Percentiles rank a stretch among this genome's conserved stretches.
These are phyloP conservation scores for Globisporangium ultimum DNA, from an alignment of 352 stramenopile genomes.

Conservation along the genomic window DNA sequence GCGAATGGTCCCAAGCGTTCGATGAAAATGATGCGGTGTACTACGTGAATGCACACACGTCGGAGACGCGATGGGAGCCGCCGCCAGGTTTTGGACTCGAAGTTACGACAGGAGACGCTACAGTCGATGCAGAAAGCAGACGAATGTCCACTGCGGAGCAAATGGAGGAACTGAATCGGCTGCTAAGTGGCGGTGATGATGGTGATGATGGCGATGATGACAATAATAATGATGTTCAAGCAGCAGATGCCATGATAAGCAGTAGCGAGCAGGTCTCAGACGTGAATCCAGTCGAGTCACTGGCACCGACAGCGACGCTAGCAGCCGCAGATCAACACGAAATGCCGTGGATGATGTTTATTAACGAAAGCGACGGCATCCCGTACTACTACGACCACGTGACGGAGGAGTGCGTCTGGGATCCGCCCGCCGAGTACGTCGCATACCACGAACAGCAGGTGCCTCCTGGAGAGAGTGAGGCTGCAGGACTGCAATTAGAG, in stretches of 20 bases:
- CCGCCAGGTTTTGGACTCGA: conserved; percentile 11
- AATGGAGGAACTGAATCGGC: conserved; percentile 52
- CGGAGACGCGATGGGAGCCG: conserved; percentile 51
- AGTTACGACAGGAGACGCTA: too few relatives aligned
- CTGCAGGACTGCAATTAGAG: background rate
- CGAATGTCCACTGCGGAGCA: conserved; percentile 57
- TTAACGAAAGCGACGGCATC: conserved; percentile 56
- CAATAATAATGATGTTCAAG: too few relatives aligned
- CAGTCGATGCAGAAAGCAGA: background rate
- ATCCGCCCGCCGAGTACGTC: conserved; percentile 49
- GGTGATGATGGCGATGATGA: conserved; percentile 17
- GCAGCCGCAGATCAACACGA: background rate
- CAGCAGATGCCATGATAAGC: background rate
- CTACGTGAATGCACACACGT: conserved; percentile 49
- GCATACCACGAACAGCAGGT: conserved; percentile 32
- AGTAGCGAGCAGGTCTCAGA: too few relatives aligned
- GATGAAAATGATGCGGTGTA: conserved; percentile 43
- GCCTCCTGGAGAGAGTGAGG: conserved; percentile 6
- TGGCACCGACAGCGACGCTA: background rate
- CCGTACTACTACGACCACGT: conserved; percentile 73
- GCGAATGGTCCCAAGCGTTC: conserved; percentile 35
- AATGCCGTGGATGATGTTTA: conserved; percentile 61
- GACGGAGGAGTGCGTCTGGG: conserved; percentile 65
- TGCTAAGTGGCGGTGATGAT: conserved; percentile 43
- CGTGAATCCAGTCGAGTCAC: too few relatives aligned